phyloP scores from a whole-genome alignment of 73 alveolate species.

The Tetrahymena thermophila region DNA sequence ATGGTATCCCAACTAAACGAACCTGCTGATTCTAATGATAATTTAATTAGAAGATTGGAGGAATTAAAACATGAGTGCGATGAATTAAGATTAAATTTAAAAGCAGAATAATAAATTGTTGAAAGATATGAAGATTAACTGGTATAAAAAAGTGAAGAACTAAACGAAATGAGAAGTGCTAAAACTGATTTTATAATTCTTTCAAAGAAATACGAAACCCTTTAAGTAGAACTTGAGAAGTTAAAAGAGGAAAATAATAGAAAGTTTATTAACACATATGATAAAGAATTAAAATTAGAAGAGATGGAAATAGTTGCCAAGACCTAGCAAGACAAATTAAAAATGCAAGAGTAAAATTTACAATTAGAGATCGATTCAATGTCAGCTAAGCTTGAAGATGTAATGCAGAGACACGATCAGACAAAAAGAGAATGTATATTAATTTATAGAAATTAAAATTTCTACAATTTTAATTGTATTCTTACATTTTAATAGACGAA shows the following conservation, averaged over 20 bases:
- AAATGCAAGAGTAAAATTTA: slow-evolving; percentile 8
- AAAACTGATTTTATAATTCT: slow-evolving; percentile 6
- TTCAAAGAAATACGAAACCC: slow-evolving; percentile 23
- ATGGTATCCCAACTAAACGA: background rate
- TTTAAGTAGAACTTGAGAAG: slow-evolving; percentile 7
- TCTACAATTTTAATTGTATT: background rate
- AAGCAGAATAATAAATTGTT: background rate
- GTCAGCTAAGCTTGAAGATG: slow-evolving; percentile 2
- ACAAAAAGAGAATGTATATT: background rate
- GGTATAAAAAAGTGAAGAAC: slow-evolving; percentile 19
- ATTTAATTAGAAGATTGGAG: background rate
- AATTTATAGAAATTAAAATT: background rate
- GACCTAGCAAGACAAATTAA: background rate
- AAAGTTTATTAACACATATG: slow-evolving; percentile 5
- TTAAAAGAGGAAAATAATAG: background rate
- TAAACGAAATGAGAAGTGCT: slow-evolving; percentile 11
- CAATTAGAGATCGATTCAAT: slow-evolving; percentile 13
- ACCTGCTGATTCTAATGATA: slow-evolving; percentile 2
- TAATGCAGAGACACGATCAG: background rate
- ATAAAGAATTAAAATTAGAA: slow-evolving; percentile 12
- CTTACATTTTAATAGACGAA: background rate
- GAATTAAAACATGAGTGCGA: slow-evolving; percentile 1
- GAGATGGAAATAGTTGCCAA: background rate
- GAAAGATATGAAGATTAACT: background rate
- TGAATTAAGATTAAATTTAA: background rate